These are phyloP conservation scores for Sporothrix globosa DNA, from an alignment of 2,329 filamentous ascomycete species.

Conservation along the genomic window DNA sequence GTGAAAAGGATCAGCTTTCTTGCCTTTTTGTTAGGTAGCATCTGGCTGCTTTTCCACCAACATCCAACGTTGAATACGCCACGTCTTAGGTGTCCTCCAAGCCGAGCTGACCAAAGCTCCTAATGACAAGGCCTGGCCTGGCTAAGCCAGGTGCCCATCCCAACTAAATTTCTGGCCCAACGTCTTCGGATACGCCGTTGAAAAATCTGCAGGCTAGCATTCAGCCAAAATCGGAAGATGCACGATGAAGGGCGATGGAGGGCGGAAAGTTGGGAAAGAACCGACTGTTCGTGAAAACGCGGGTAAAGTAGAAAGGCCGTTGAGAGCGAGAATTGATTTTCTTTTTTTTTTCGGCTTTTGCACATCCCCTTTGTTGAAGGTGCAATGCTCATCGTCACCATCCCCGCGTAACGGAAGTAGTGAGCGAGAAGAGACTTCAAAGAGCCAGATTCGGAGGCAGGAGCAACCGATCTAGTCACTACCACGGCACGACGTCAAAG, in stretches of 20 bases:
- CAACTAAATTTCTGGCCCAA: conserved; percentile 17
- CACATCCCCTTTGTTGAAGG: conserved; percentile 16
- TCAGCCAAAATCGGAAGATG: conserved; percentile 29
- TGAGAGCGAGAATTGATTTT: not conserved
- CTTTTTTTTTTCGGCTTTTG: not conserved
- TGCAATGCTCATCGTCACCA: not conserved
- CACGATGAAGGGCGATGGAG: conserved; percentile 4
- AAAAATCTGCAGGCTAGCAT: conserved; percentile 29
- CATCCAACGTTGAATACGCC: not conserved
- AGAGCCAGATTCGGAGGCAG: not conserved
- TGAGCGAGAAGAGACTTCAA: not conserved
- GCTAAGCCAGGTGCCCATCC: not conserved
- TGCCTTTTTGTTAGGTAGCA: conserved; percentile 5
- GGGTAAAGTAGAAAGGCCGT: conserved; percentile 6
- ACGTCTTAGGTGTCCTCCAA: not conserved
- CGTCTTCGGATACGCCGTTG: conserved; percentile 27
- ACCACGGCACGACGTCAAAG: not conserved
- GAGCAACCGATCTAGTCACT: not conserved
- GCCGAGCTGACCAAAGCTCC: not conserved
- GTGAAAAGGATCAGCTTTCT: conserved; percentile 5
- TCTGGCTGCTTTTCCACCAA: not conserved
- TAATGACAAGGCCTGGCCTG: not conserved
- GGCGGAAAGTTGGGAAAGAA: not conserved
- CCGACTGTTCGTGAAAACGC: not conserved
- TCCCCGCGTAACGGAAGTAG: not conserved